Percentiles rank a stretch among this genome's conserved stretches.
Evolutionary conservation across 495 filamentous ascomycete genomes (phyloP).

Genomic region (Antarctomyces pellizariae): DNA sequence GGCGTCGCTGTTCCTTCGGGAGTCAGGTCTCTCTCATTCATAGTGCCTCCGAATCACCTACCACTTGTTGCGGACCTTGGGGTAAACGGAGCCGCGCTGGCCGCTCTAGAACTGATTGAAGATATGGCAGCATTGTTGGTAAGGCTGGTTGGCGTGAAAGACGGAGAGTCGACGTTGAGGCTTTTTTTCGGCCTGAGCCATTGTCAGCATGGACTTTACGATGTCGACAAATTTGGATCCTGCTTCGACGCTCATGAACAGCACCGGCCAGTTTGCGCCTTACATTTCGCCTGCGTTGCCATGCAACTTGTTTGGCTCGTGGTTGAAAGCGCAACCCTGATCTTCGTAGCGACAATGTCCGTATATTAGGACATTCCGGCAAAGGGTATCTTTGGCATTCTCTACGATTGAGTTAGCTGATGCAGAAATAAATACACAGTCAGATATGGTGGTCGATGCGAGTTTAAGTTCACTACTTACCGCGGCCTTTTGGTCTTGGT

Average conservation of each 20-base stretch:
- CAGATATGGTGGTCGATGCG: too few relatives aligned
- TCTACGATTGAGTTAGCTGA: slow-evolving; percentile 18
- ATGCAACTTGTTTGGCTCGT: slow-evolving; percentile 42
- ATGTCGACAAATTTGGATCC: neutral
- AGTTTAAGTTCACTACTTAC: slow-evolving; percentile 25
- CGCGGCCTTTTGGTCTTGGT: slow-evolving; percentile 38
- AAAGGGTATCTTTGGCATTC: slow-evolving; percentile 65
- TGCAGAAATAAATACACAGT: too few relatives aligned
- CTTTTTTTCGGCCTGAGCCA: slow-evolving; percentile 37
- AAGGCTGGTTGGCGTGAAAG: slow-evolving; percentile 58
- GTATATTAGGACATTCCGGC: slow-evolving; percentile 84
- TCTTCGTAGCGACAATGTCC: slow-evolving; percentile 84
- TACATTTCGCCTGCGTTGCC: slow-evolving; percentile 34
- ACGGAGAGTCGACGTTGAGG: slow-evolving; percentile 87
- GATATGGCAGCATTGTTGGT: neutral
- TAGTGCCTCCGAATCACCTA: slow-evolving; percentile 2
- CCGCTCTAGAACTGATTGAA: slow-evolving; percentile 61
- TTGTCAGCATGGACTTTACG: neutral
- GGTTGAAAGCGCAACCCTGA: slow-evolving; percentile 79
- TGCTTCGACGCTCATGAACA: neutral
- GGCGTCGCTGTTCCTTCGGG: slow-evolving; percentile 10
- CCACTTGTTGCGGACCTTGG: slow-evolving; percentile 20
- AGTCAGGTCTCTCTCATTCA: slow-evolving; percentile 1
- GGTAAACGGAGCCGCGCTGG: slow-evolving; percentile 77
- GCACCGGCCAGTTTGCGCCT: slow-evolving; percentile 11